phyloP scores from a whole-genome alignment of 495 filamentous ascomycete species.

The Hypoxylon fragiforme region DNA sequence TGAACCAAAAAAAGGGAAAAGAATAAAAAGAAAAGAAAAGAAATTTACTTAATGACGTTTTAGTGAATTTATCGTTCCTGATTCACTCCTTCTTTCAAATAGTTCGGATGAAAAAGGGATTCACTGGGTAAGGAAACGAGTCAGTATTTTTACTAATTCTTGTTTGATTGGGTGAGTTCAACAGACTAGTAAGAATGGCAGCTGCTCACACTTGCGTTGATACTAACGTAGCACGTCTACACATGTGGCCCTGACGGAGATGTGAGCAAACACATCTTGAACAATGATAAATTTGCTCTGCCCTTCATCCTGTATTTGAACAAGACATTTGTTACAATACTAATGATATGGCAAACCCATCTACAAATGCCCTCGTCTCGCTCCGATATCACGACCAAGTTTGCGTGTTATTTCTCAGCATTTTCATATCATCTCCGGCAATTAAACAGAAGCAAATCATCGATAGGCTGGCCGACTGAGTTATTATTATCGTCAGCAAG shows the following conservation, averaged over 20 bases:
- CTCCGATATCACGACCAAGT: no score
- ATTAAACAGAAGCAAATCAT: no score
- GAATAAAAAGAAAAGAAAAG: no score
- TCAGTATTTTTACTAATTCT: neutral
- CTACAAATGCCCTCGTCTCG: no score
- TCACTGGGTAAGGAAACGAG: constrained; percentile 2
- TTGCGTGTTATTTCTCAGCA: no score
- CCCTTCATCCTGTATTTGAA: neutral
- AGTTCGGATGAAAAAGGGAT: neutral
- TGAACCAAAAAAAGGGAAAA: no score
- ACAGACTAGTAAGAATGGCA: constrained; percentile 3
- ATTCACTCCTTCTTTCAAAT: neutral
- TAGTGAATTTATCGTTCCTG: neutral
- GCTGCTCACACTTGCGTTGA: constrained; percentile 5
- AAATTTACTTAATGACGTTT: neutral
- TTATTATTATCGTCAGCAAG: no score
- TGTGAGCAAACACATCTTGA: constrained; percentile 12
- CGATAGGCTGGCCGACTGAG: no score
- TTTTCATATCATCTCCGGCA: no score
- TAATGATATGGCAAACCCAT: no score
- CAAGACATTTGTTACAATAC: neutral
- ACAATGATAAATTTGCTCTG: constrained; percentile 4
- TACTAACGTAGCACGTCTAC: constrained; percentile 18
- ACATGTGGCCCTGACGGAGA: constrained; percentile 8
- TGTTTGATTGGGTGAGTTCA: constrained; percentile 7